phyloP scores from a whole-genome alignment of 140 eudicot species.

The Senecio squalidus region DNA sequence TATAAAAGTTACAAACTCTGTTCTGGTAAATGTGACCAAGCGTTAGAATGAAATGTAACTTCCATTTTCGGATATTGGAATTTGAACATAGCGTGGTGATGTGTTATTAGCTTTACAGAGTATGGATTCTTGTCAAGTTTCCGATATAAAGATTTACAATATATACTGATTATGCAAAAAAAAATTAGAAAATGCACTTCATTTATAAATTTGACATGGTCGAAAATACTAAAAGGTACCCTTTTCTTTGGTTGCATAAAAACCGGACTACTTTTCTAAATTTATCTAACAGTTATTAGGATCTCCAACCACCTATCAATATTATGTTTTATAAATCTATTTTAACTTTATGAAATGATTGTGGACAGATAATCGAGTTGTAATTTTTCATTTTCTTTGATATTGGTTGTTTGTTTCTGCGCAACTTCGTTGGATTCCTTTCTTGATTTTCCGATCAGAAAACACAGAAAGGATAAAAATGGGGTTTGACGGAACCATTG shows the following conservation, averaged over 20 bases:
- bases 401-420: slow-evolving; percentile 10
- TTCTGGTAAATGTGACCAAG: slow-evolving; percentile 8
- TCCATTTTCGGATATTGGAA: not conserved
- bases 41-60: not conserved
- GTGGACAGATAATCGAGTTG: slow-evolving; percentile 13
- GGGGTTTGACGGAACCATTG: slow-evolving; percentile 78
- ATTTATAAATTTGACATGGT: too few relatives aligned
- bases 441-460: slow-evolving; percentile 3
- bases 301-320: slow-evolving; percentile 14
- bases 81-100: not conserved
- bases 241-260: not conserved
- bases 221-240: not conserved
- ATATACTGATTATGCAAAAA: not conserved
- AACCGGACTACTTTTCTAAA: not conserved
- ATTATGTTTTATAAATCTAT: not conserved
- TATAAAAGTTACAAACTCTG: not conserved
- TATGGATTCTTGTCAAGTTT: too few relatives aligned
- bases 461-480: slow-evolving; percentile 29
- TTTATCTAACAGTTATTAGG: slow-evolving; percentile 12
- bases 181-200: not conserved
- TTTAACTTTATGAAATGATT: not conserved
- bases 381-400: slow-evolving; percentile 21
- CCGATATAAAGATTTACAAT: too few relatives aligned
- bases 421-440: slow-evolving; percentile 18
- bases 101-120: too few relatives aligned